Evolutionary conservation across 805 yeast species (phyloP).

Genomic region (baker's yeast (Saccharomyces cerevisiae)): DNA sequence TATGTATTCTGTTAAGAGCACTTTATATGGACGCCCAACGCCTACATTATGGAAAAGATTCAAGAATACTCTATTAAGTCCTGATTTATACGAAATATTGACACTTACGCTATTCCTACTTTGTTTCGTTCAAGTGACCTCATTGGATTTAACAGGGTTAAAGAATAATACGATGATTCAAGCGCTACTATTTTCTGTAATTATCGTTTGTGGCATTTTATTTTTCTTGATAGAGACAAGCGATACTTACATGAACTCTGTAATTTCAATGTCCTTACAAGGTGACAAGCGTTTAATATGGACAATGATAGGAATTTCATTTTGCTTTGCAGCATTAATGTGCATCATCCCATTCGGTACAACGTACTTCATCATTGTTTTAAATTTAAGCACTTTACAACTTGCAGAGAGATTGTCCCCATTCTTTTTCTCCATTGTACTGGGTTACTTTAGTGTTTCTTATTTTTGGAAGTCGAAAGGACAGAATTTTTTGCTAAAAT

Average conservation of each 20-base stretch:
- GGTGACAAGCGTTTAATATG: constrained; percentile 52
- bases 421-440: constrained; percentile 48
- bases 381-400: constrained; percentile 44
- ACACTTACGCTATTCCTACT: background rate
- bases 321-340: constrained; percentile 37
- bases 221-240: background rate
- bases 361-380: constrained; percentile 49
- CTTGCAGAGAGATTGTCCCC: constrained; percentile 56
- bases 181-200: background rate
- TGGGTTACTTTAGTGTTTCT: constrained; percentile 58
- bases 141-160: background rate
- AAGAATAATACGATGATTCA: background rate
- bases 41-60: background rate
- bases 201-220: background rate
- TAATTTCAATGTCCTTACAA: constrained; percentile 51
- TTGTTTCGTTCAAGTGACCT: background rate
- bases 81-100: background rate
- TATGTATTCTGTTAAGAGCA: background rate
- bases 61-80: background rate
- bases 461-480: constrained; percentile 58
- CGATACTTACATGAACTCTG: constrained; percentile 35
- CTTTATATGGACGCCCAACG: background rate
- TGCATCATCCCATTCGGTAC: constrained; percentile 51
- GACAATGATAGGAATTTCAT: constrained; percentile 19
- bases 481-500: constrained; percentile 42